Conservation (phyloP, 2,329 filamentous ascomycete species). For the Colletotrichum gigasporum region DNA sequence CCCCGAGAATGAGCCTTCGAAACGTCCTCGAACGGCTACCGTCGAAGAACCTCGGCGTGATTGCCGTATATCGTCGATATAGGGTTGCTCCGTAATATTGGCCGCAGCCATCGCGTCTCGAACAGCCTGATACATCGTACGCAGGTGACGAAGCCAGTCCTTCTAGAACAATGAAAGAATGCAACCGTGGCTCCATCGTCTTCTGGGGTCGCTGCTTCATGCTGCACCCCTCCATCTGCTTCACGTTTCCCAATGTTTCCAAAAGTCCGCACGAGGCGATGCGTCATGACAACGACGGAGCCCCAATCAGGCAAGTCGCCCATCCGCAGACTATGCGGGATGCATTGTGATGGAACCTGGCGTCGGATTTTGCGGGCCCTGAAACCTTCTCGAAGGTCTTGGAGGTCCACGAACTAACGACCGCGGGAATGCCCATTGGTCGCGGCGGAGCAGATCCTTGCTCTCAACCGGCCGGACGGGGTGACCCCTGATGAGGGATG, state of each 20-base stretch:
- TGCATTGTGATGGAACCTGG: conserved; percentile 14
- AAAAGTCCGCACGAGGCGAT: conserved; percentile 1
- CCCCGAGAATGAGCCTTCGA: background rate
- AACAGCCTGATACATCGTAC: conserved; percentile 5
- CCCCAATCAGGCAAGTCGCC: conserved; percentile 27
- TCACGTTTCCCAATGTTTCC: conserved; percentile 29
- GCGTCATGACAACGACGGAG: conserved; percentile 25
- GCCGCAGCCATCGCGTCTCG: background rate
- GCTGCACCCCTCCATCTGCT: background rate
- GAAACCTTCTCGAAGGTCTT: conserved; percentile 35
- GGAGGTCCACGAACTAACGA: conserved; percentile 24
- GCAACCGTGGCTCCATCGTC: background rate
- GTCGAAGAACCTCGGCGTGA: conserved; percentile 13
- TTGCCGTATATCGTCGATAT: conserved; percentile 21
- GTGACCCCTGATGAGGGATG: conserved; percentile 1
- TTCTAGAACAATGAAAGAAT: conserved; percentile 28
- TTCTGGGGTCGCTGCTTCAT: conserved; percentile 20
- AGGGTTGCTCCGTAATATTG: conserved; percentile 5
- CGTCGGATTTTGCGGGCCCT: conserved; percentile 24
- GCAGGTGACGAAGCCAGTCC: conserved; percentile 11
- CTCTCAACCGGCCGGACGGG: conserved; percentile 2
- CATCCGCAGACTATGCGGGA: conserved; percentile 26
- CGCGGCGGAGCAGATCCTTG: conserved; percentile 1
- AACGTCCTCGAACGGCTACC: conserved; percentile 8
- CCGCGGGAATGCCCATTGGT: conserved; percentile 32